Conservation (phyloP, 176 grass and related monocot species). For the Oryza punctata region DNA sequence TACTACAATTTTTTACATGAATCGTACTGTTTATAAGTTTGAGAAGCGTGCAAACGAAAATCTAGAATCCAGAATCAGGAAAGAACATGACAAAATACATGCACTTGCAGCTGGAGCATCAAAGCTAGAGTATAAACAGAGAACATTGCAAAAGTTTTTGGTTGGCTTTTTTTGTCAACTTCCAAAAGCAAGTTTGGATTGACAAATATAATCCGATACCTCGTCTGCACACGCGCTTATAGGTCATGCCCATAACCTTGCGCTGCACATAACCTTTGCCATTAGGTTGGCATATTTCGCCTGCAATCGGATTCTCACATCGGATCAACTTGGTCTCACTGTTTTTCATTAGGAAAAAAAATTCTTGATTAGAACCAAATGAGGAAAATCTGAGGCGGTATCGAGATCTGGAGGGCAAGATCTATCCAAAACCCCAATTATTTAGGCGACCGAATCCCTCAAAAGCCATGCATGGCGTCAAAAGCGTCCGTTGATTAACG, state of each 20-base stretch:
- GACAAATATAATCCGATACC: background rate
- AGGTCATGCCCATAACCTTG: background rate
- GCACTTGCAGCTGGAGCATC: background rate
- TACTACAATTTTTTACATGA: no score
- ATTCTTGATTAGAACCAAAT: background rate
- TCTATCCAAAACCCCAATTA: background rate
- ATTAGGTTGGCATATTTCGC: background rate
- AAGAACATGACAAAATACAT: background rate
- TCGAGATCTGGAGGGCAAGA: conserved; percentile 4
- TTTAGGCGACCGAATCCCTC: background rate
- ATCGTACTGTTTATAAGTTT: no score
- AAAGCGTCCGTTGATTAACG: background rate
- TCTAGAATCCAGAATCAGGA: no score
- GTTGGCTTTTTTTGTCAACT: background rate
- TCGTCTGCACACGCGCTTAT: background rate
- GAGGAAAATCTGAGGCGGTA: background rate
- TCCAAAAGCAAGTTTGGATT: background rate
- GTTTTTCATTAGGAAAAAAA: background rate
- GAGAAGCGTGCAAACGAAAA: no score
- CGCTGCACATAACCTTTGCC: background rate
- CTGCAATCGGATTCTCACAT: background rate
- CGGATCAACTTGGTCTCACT: background rate
- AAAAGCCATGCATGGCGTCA: conserved; percentile 4
- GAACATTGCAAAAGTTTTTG: conserved; percentile 1
- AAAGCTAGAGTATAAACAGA: background rate